A percentile compares a stretch with the other conserved stretches of the same genome.
phyloP scores from a whole-genome alignment of 176 grass and related monocot genomes.

The Bromus sterilis region DNA sequence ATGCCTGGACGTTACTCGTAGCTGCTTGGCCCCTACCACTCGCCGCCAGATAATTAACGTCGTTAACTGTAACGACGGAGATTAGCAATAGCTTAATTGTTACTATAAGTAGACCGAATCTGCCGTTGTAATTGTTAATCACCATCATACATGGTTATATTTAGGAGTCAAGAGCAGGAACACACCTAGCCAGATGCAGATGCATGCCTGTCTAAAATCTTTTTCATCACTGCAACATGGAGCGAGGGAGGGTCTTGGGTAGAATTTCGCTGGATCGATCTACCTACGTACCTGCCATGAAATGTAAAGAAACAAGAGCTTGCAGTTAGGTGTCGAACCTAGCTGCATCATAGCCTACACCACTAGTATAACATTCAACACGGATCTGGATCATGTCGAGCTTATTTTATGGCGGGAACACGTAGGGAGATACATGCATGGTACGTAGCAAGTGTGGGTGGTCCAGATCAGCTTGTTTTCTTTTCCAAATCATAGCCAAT shows the following conservation, averaged over 20 bases:
- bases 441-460: not conserved
- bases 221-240: not conserved
- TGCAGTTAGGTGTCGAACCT: not conserved
- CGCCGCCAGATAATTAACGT: not conserved
- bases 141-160: not conserved
- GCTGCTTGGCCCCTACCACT: too few species aligned
- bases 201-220: not conserved
- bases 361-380: not conserved
- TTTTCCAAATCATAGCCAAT: too few species aligned
- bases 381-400: not conserved
- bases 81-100: not conserved
- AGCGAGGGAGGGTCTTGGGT: not conserved
- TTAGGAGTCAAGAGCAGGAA: not conserved
- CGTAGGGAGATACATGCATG: not conserved
- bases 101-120: not conserved
- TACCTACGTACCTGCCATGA: not conserved
- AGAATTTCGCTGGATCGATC: not conserved
- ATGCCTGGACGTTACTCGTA: slow-evolving; percentile 27
- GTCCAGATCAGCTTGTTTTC: too few species aligned
- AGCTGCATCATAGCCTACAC: not conserved
- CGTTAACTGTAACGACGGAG: not conserved
- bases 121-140: not conserved
- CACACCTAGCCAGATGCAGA: not conserved
- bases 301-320: slow-evolving; percentile 19
- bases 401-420: not conserved